phyloP scores from a whole-genome alignment of 306 rosid genomes.

The Glycyrrhiza uralensis region DNA sequence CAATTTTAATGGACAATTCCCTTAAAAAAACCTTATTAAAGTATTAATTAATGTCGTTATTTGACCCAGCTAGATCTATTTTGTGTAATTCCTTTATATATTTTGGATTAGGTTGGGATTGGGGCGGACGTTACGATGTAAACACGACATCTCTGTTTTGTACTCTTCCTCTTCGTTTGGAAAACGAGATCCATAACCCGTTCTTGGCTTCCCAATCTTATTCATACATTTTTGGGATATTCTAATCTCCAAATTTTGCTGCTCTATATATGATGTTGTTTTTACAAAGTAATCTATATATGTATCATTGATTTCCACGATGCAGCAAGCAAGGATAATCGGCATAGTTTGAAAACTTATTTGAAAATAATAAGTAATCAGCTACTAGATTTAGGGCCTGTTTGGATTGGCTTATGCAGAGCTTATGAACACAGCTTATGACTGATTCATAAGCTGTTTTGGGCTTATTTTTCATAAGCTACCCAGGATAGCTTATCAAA shows the following conservation, averaged over 20 bases:
- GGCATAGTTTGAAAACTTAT: too few relatives aligned
- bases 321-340: not conserved
- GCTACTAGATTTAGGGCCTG: too few relatives aligned
- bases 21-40: too few relatives aligned
- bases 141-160: constrained; percentile 15
- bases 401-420: too few relatives aligned
- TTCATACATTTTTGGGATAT: not conserved
- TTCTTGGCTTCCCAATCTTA: not conserved
- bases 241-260: not conserved
- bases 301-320: not conserved
- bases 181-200: not conserved
- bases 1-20: too few relatives aligned
- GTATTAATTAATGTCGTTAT: too few relatives aligned
- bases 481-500: too few relatives aligned
- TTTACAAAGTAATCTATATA: too few relatives aligned
- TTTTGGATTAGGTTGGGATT: not conserved
- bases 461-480: too few relatives aligned
- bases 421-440: too few relatives aligned
- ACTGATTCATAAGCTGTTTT: too few relatives aligned
- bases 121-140: constrained; percentile 27
- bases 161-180: not conserved
- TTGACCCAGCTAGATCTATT: not conserved
- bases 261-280: not conserved
- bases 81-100: not conserved
- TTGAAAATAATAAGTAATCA: too few relatives aligned